Conservation (phyloP, 345 rosid genomes). For the Turnera subulata region DNA sequence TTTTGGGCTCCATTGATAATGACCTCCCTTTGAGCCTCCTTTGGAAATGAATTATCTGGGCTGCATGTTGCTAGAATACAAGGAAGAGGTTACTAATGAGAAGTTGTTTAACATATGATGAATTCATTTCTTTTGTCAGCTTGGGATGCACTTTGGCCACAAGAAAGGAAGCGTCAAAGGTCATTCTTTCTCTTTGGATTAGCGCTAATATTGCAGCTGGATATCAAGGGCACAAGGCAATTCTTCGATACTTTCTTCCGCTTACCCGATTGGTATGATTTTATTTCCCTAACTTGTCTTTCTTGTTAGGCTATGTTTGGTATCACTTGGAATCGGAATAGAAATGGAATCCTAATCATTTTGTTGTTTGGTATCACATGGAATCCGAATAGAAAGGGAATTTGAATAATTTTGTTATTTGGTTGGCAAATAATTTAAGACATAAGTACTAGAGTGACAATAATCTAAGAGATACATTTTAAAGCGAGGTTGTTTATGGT, state of each 20-base stretch:
- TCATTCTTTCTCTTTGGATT: conserved; percentile 92
- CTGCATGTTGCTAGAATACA: neutral
- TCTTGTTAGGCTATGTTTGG: neutral
- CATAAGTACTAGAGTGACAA: too few species aligned
- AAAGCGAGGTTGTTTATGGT: neutral
- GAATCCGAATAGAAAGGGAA: too few species aligned
- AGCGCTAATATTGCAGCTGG: conserved; percentile 80
- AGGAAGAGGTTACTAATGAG: neutral
- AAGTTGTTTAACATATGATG: conserved; percentile 5
- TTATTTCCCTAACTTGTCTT: neutral
- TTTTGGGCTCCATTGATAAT: too few species aligned
- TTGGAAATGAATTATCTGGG: neutral
- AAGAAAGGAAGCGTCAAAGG: conserved; percentile 91
- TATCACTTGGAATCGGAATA: too few species aligned
- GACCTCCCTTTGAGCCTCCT: neutral
- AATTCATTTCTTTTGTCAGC: conserved; percentile 38
- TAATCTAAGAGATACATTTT: too few species aligned
- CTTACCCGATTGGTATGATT: conserved; percentile 72
- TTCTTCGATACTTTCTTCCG: conserved; percentile 85
- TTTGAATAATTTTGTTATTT: too few species aligned
- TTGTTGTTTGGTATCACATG: too few species aligned
- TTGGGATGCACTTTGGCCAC: conserved; percentile 95
- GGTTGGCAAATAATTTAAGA: too few species aligned
- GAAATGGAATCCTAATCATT: too few species aligned
- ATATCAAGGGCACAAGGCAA: conserved; percentile 69